Base-by-base conservation (phyloP, 805 yeast species). In the Metschnikowia matae region DNA sequence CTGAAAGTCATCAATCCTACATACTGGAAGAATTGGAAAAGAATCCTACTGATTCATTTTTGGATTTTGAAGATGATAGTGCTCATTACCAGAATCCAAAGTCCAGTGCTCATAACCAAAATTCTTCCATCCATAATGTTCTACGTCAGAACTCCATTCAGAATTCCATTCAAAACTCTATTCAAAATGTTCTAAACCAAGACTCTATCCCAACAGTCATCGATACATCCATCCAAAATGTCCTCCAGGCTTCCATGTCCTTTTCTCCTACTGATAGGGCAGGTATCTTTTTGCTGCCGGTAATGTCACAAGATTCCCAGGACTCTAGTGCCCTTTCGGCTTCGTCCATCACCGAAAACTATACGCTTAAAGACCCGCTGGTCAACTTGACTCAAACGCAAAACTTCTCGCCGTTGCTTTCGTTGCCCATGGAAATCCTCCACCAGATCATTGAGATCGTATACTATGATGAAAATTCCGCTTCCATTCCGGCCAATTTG, bases 351-450 rank as follows among this genome's bases (percentile, higher is more conserved):
- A 57, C 61, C 8, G 53, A 51, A 40, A 51, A 56, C 45, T 57
- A 49, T 50, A 56, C 58, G 14, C 47, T 56, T 26, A 48, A 45
- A 38, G 61, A 57, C 21, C 57, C 61, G 6, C 51, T 49, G 49
- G 59, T 53, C 7, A 49, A 49, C 35, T 52, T 44, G 20, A 41
- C 50, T 15, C 35, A 39, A 23, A 29, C 51, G 2, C 56, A 51
- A 38, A 46, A 46, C 40, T 58, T 58, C 50, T 55, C 56, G 31
- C 61, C 57, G 40, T 53, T 65, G 4, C 62, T 60, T 37, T 67
- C 71, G 40, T 64, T 81, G 42, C 87, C 87, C 2, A 68, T 82
- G 8, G 87, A 82, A 59, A 78, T 82, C 51, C 67, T 80, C 39
- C 74, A 74, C 64, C 74, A 77, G 57, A 80, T 82, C 52, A 66